phyloP scores from a whole-genome alignment of 768 basidiomycete species.

The Suillus placidus region DNA sequence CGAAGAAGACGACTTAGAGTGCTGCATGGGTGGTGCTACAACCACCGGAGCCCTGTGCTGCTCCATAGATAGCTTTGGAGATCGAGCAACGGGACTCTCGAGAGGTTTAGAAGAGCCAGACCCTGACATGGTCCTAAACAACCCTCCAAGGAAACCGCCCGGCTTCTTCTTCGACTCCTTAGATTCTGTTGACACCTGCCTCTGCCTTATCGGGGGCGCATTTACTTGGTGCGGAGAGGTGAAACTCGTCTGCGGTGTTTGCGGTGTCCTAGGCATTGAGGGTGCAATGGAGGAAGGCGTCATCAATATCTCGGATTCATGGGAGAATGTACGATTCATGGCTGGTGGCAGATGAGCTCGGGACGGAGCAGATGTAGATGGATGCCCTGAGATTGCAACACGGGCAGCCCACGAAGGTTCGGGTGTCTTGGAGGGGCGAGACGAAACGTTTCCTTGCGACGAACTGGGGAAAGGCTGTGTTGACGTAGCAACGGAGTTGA shows the following conservation, averaged over 20 bases:
- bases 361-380: slow-evolving; percentile 33
- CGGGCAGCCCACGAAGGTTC: slow-evolving; percentile 24
- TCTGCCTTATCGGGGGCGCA: slow-evolving; percentile 24
- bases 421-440: background rate
- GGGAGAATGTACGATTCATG: slow-evolving; percentile 41
- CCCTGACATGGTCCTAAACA: slow-evolving; percentile 36
- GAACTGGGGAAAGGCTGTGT: slow-evolving; percentile 34
- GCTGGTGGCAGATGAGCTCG: slow-evolving; percentile 26
- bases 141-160: slow-evolving; percentile 28
- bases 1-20: slow-evolving; percentile 18
- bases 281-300: slow-evolving; percentile 69
- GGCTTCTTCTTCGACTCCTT: slow-evolving; percentile 38
- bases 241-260: slow-evolving; percentile 30
- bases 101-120: slow-evolving; percentile 33
- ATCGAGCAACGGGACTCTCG: slow-evolving; percentile 27
- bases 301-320: slow-evolving; percentile 56
- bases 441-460: slow-evolving; percentile 5
- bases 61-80: slow-evolving; percentile 25
- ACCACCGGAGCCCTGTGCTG: slow-evolving; percentile 17
- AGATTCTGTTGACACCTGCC: slow-evolving; percentile 33
- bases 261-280: slow-evolving; percentile 36
- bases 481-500: slow-evolving; percentile 23
- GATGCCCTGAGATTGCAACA: slow-evolving; percentile 33
- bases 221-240: slow-evolving; percentile 9
- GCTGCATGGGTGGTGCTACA: slow-evolving; percentile 3